These are phyloP conservation scores for Sporothrix pseudoabietina DNA, from an alignment of 2,329 filamentous ascomycete species.

Conservation along the genomic window DNA sequence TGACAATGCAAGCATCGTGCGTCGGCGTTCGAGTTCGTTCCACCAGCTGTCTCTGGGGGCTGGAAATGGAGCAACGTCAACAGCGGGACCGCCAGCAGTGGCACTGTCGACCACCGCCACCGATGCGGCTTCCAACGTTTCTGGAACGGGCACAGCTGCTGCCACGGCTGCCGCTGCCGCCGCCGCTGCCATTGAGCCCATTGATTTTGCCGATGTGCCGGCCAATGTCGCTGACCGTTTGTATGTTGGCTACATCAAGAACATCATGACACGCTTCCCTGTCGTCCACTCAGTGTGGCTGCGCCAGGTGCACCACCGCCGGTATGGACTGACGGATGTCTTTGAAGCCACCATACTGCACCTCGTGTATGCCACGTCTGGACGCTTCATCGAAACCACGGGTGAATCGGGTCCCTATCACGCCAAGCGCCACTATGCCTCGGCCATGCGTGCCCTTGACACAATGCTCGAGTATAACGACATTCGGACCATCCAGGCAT, in stretches of 20 bases:
- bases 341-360: slow-evolving; percentile 37
- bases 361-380: slow-evolving; percentile 40
- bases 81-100: neutral
- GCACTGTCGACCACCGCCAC: neutral
- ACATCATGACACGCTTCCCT: slow-evolving; percentile 38
- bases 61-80: neutral
- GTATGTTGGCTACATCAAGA: slow-evolving; percentile 37
- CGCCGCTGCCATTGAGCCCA: slow-evolving; percentile 22
- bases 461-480: slow-evolving; percentile 34
- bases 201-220: slow-evolving; percentile 35
- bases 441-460: slow-evolving; percentile 34
- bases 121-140: neutral
- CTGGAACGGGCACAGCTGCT: neutral
- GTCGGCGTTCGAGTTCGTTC: slow-evolving; percentile 13
- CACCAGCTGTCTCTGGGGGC: neutral
- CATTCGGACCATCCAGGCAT: slow-evolving; percentile 34
- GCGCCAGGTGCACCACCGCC: slow-evolving; percentile 35
- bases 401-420: slow-evolving; percentile 38
- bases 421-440: slow-evolving; percentile 34
- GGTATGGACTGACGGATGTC: slow-evolving; percentile 33
- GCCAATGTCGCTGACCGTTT: slow-evolving; percentile 37
- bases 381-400: slow-evolving; percentile 40
- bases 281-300: slow-evolving; percentile 36
- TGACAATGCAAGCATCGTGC: slow-evolving; percentile 14
- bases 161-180: slow-evolving; percentile 1